phyloP scores from a whole-genome alignment of 148 eudicot species.

The Diospyros kaki region DNA sequence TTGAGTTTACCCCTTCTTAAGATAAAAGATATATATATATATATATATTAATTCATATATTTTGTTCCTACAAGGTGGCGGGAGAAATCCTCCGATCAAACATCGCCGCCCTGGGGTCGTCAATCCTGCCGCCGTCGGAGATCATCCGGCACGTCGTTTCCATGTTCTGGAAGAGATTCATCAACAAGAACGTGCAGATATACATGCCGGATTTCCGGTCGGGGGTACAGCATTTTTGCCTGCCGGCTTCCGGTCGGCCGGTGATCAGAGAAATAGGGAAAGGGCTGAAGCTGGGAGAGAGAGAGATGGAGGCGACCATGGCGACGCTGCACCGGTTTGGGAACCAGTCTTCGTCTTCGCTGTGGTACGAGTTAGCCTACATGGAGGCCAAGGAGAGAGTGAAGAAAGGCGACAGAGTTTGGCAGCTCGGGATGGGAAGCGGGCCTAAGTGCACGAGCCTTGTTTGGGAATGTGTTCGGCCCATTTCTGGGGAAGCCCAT shows the following conservation, averaged over 20 bases:
- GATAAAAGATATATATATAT: too few species aligned
- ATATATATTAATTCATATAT: too few species aligned
- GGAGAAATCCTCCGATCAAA: conserved; percentile 48
- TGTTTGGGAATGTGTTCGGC: conserved; percentile 63
- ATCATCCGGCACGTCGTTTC: conserved; percentile 34
- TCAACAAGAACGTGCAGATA: conserved; percentile 37
- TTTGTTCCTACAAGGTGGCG: conserved; percentile 16
- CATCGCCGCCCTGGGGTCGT: conserved; percentile 35
- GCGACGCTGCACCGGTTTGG: conserved; percentile 83
- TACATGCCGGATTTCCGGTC: conserved; percentile 57
- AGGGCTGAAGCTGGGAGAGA: conserved; percentile 60
- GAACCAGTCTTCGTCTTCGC: conserved; percentile 70
- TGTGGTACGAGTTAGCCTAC: conserved; percentile 82
- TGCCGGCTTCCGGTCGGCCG: conserved; percentile 54
- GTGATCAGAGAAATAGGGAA: conserved; percentile 56
- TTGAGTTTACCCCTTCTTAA: too few species aligned
- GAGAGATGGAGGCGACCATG: conserved; percentile 64
- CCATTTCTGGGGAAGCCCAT: conserved; percentile 57
- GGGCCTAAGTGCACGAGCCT: conserved; percentile 66
- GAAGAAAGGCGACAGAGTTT: conserved; percentile 59
- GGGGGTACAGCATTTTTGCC: conserved; percentile 56
- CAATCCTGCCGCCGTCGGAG: conserved; percentile 42
- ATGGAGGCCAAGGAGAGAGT: conserved; percentile 67
- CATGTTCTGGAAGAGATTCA: conserved; percentile 29
- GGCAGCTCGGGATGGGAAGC: conserved; percentile 75